A percentile compares a stretch with the other conserved stretches of the same genome.
phyloP scores from a whole-genome alignment of 2,329 filamentous ascomycete species.

The Trichoderma sp. region DNA sequence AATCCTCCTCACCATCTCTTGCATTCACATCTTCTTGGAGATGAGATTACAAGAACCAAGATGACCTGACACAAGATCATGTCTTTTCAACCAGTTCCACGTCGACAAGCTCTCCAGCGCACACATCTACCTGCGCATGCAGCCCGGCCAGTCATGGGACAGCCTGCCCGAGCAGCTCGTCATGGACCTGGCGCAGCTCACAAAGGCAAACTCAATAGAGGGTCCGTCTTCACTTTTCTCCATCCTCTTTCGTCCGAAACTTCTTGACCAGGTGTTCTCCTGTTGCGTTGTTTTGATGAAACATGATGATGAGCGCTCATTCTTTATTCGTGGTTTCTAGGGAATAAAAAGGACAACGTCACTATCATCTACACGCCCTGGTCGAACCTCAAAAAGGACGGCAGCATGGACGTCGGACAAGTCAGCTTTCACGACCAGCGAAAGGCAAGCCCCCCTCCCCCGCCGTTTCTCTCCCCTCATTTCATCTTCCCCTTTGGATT shows the following conservation, averaged over 20 bases:
- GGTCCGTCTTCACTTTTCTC: constrained; percentile 46
- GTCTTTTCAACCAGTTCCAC: constrained; percentile 68
- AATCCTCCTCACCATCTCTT: no score
- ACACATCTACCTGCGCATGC: constrained; percentile 90
- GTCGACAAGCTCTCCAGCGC: constrained; percentile 96
- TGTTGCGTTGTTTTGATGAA: no score
- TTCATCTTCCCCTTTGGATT: neutral
- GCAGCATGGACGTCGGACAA: constrained; percentile 92
- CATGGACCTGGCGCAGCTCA: constrained; percentile 90
- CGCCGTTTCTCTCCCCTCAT: no score
- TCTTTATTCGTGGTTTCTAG: constrained; percentile 46
- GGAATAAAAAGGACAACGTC: constrained; percentile 98
- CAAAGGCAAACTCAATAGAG: constrained; percentile 98
- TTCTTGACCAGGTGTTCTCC: no score
- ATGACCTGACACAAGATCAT: neutral
- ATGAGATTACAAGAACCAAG: no score
- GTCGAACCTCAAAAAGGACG: constrained; percentile 94
- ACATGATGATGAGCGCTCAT: no score
- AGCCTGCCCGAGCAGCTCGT: constrained; percentile 73
- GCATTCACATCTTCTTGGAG: neutral
- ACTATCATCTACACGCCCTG: constrained; percentile 97
- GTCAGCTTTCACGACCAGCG: constrained; percentile 91
- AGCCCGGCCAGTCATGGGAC: constrained; percentile 81
- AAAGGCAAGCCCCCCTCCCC: constrained; percentile 49
- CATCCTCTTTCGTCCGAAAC: neutral